Evolutionary conservation across 495 filamentous ascomycete species (phyloP).

Genomic region (Penicillium taxi): DNA sequence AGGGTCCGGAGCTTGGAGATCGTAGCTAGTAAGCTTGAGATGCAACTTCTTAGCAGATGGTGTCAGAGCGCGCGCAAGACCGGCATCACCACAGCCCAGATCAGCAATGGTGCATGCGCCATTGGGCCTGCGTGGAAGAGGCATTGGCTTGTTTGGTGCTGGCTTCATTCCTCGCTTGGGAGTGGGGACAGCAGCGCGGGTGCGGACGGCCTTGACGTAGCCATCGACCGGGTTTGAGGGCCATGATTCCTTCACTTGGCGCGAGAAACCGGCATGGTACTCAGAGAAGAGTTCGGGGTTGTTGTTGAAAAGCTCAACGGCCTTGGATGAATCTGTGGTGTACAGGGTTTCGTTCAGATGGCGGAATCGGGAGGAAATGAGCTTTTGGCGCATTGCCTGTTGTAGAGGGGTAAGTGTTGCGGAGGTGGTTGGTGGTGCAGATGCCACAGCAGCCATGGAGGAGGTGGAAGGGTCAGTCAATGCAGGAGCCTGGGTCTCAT

Average conservation of each 20-base stretch:
- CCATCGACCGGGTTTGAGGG: slow-evolving; percentile 88
- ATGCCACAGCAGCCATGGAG: slow-evolving; percentile 21
- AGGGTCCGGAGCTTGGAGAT: slow-evolving; percentile 54
- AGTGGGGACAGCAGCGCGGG: slow-evolving; percentile 40
- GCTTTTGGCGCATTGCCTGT: slow-evolving; percentile 84
- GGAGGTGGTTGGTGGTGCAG: slow-evolving; percentile 25
- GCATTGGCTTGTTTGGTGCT: slow-evolving; percentile 21
- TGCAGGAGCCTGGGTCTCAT: slow-evolving; percentile 13
- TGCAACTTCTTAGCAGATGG: slow-evolving; percentile 51
- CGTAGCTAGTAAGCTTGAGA: slow-evolving; percentile 60
- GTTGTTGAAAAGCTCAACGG: slow-evolving; percentile 66
- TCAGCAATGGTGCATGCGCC: slow-evolving; percentile 74
- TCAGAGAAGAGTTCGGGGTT: slow-evolving; percentile 87
- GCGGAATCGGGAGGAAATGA: slow-evolving; percentile 89
- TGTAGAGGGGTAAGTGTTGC: slow-evolving; percentile 79
- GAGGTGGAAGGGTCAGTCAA: slow-evolving; percentile 12
- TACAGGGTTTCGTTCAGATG: slow-evolving; percentile 95
- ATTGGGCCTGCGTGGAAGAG: slow-evolving; percentile 45
- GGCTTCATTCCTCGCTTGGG: slow-evolving; percentile 32
- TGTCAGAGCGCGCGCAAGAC: slow-evolving; percentile 55
- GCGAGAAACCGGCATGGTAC: slow-evolving; percentile 90
- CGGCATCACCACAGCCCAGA: slow-evolving; percentile 72
- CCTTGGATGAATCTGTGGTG: slow-evolving; percentile 73
- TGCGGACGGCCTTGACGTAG: slow-evolving; percentile 61
- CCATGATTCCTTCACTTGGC: slow-evolving; percentile 84